Conservation (phyloP, 2,329 filamentous ascomycete species). For the Alternaria sp. region DNA sequence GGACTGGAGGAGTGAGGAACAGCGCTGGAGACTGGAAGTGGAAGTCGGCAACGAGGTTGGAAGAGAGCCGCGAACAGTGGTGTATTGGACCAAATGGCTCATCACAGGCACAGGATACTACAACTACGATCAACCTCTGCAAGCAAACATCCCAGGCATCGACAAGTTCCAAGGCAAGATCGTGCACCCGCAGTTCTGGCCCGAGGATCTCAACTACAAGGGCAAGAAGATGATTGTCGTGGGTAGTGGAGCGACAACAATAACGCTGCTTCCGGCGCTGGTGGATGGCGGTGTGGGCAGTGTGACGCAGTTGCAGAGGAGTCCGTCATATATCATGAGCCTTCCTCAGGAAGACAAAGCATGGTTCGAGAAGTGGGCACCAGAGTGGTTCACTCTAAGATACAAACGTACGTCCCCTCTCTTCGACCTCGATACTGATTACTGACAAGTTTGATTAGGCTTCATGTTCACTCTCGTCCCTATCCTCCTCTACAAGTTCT, state of each 20-base stretch:
- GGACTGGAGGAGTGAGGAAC: constrained; percentile 58
- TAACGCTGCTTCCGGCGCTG: constrained; percentile 77
- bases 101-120: constrained; percentile 76
- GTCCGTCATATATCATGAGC: constrained; percentile 69
- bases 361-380: constrained; percentile 53
- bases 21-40: constrained; percentile 57
- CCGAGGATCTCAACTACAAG: constrained; percentile 69
- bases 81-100: constrained; percentile 58
- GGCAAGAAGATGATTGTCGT: constrained; percentile 76
- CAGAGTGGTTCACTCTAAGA: constrained; percentile 56
- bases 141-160: constrained; percentile 70
- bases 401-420: constrained; percentile 53
- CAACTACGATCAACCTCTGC: constrained; percentile 70
- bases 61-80: constrained; percentile 46
- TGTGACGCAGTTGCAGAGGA: constrained; percentile 83
- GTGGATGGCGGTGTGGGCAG: constrained; percentile 67
- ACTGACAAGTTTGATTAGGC: constrained; percentile 26
- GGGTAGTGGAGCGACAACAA: constrained; percentile 79
- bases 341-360: constrained; percentile 55
- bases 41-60: constrained; percentile 23
- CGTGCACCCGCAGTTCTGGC: constrained; percentile 81
- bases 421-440: background rate
- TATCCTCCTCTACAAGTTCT: constrained; percentile 59
- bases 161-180: constrained; percentile 69
- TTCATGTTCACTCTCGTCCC: constrained; percentile 61